phyloP scores from a whole-genome alignment of 2,329 filamentous ascomycete genomes.

The Claviceps sp. region DNA sequence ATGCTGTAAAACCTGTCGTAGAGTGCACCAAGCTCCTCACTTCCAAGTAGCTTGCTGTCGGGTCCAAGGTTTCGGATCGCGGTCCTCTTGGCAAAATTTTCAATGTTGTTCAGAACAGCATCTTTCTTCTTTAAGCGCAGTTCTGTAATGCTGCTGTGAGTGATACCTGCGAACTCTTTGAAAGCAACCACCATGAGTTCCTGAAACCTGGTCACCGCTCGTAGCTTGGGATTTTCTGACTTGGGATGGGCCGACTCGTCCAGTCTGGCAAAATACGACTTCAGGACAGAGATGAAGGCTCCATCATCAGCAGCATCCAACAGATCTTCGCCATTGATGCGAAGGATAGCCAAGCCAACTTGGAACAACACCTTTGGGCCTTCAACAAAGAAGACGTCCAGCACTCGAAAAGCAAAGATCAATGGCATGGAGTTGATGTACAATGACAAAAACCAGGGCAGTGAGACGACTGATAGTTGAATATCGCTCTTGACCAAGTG shows the following conservation, averaged over 20 bases:
- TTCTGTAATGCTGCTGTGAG: slow-evolving; percentile 82
- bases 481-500: slow-evolving; percentile 95
- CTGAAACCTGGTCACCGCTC: slow-evolving; percentile 90
- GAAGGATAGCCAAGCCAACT: slow-evolving; percentile 86
- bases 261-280: slow-evolving; percentile 82
- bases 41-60: slow-evolving; percentile 80
- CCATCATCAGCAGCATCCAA: slow-evolving; percentile 89
- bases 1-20: slow-evolving; percentile 93
- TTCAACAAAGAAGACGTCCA: slow-evolving; percentile 97
- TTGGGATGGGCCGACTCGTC: slow-evolving; percentile 94
- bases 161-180: slow-evolving; percentile 94
- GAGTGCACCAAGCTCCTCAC: slow-evolving; percentile 74
- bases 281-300: slow-evolving; percentile 90
- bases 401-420: slow-evolving; percentile 88
- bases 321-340: slow-evolving; percentile 93
- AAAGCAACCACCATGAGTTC: slow-evolving; percentile 99
- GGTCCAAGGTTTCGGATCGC: slow-evolving; percentile 91
- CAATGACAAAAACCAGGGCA: slow-evolving; percentile 94
- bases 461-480: slow-evolving; percentile 88
- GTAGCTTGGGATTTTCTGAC: slow-evolving; percentile 86
- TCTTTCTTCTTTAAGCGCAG: slow-evolving; percentile 87
- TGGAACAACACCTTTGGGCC: slow-evolving; percentile 96
- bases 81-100: slow-evolving; percentile 92
- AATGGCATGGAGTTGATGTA: slow-evolving; percentile 99
- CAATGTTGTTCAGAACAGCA: slow-evolving; percentile 86